phyloP scores from a whole-genome alignment of 768 basidiomycete species.

The Paxillus ammoniavirescens region DNA sequence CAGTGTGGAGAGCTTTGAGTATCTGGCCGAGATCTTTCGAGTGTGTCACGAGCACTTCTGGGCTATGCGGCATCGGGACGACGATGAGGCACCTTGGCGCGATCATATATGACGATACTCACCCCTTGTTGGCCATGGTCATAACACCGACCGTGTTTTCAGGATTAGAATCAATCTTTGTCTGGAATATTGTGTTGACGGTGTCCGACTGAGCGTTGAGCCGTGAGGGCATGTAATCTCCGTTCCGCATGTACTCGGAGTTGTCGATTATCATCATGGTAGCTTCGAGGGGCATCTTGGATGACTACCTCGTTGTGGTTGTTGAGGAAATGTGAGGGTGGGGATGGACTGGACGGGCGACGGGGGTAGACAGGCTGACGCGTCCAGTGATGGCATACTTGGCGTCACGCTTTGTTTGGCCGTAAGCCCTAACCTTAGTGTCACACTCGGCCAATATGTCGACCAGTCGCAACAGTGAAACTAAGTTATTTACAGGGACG shows the following conservation, averaged over 20 bases:
- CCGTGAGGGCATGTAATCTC: conserved; percentile 84
- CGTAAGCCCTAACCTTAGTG: conserved; percentile 15
- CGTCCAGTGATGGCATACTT: conserved; percentile 8
- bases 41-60: conserved; percentile 94
- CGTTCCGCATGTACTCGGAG: conserved; percentile 96
- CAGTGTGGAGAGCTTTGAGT: conserved; percentile 70
- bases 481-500: too few relatives aligned
- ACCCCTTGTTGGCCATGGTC: conserved; percentile 99
- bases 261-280: conserved; percentile 98
- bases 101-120: conserved; percentile 24
- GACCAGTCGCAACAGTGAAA: too few relatives aligned
- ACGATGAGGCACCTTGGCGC: not conserved
- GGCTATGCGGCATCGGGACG: conserved; percentile 44
- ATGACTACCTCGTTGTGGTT: not conserved
- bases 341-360: not conserved
- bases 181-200: conserved; percentile 83
- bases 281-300: conserved; percentile 92
- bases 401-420: not conserved
- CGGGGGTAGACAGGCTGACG: conserved; percentile 17
- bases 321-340: not conserved
- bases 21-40: conserved; percentile 95
- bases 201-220: conserved; percentile 93
- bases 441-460: too few relatives aligned
- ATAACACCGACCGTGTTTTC: conserved; percentile 97
- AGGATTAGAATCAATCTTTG: conserved; percentile 94